Conservation (phyloP, 768 basidiomycete species). For the Phanerochaete sordida region DNA sequence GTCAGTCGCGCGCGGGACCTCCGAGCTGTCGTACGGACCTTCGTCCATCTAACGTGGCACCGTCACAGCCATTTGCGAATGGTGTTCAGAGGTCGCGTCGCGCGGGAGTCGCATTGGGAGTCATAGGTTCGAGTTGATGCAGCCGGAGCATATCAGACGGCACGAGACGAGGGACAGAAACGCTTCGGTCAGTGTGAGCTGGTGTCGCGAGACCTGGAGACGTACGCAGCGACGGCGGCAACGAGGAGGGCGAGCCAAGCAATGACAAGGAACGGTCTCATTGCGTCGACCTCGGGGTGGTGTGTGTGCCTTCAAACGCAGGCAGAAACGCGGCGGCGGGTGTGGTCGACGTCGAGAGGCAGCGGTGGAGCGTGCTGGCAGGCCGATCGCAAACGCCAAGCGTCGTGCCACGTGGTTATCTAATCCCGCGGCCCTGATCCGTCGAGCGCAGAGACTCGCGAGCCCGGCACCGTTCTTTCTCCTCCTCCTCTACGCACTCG, state of each 20-base stretch:
- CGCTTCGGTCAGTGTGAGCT: background rate
- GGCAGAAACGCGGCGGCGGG: background rate
- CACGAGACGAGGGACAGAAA: background rate
- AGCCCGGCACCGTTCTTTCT: too few relatives aligned
- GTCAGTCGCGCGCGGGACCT: background rate
- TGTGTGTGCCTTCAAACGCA: background rate
- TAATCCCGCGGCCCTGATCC: constrained; percentile 2
- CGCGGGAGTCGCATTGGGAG: background rate
- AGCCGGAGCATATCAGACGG: background rate
- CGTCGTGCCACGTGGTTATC: constrained; percentile 17
- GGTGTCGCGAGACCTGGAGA: constrained; percentile 20
- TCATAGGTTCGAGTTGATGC: background rate
- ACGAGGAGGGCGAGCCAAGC: constrained; percentile 49
- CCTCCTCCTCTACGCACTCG: background rate
- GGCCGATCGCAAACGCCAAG: background rate
- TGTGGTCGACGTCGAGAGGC: background rate
- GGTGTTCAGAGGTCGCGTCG: background rate
- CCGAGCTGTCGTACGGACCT: constrained; percentile 36
- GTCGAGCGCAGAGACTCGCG: too few relatives aligned
- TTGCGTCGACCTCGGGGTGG: constrained; percentile 19
- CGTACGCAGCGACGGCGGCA: constrained; percentile 57
- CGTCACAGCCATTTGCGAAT: background rate
- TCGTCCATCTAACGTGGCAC: constrained; percentile 56
- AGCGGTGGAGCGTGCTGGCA: background rate
- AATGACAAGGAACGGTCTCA: constrained; percentile 49